Base-by-base conservation (phyloP, 805 yeast genomes). In the Lachancea lanzarotensis region DNA sequence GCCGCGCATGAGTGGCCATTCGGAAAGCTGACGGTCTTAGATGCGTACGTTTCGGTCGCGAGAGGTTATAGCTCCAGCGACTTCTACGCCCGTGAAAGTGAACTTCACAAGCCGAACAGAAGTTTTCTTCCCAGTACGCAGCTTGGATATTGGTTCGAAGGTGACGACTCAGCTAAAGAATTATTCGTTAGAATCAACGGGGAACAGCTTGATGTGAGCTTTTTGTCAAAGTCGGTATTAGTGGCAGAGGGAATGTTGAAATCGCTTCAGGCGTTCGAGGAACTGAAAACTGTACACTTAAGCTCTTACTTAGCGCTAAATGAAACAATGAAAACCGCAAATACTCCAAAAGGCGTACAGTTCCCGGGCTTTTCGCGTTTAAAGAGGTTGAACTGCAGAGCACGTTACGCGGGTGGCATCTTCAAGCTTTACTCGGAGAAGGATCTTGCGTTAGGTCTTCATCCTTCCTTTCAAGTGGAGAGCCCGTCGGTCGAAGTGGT, bases 401-500 rank as follows among this genome's bases (percentile, higher is more conserved):
- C 80, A 46, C 69, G 68, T 7, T 84, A 81, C 67, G 89, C 79
- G 5, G 95, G 93, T 45, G 86, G 91, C 17, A 74, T 72, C 7
- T 76, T 84, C 7, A 65, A 63, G 31, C 56, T 72, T 11, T 64
- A 54, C 29, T 60, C 70, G 0, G 49, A 55, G 43, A 65, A 62
- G 8, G 75, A 74, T 38, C 67, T 72, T 29, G 74, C 67, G 9
- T 55, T 68, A 3, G 58, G 65, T 16, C 38, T 42, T 10, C 60
- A 57, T 8, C 73, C 87, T 0, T 73, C 84, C 0, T 68, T 90
- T 13, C 74, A 71, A 22, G 63, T 90, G 20, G 83, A 76, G 42
- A 77, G 95, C 0, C 98, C 98, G 0, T 83, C 86, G 1, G 78
- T 90, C 1, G 70, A 70, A 40, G 70, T 84, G 5, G 71, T 74